Conservation (phyloP, 352 stramenopile genomes). For the Pythium guiyangense region DNA sequence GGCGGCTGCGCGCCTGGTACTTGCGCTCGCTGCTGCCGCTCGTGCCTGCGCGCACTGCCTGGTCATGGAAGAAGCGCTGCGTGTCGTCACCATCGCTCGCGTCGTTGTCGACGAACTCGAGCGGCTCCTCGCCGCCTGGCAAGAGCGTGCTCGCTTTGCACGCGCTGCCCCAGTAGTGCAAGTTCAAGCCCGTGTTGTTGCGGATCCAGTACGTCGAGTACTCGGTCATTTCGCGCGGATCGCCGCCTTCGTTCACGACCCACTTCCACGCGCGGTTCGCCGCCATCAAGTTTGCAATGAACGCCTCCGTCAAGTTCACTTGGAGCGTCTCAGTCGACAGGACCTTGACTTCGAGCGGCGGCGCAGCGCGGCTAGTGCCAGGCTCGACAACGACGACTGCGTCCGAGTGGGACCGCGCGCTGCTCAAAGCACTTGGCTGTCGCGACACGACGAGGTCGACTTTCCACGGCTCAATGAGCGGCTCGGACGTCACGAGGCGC, state of each 20-base stretch:
- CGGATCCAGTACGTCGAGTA: slow-evolving; percentile 87
- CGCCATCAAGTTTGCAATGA: slow-evolving; percentile 75
- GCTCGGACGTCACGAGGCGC: slow-evolving; percentile 74
- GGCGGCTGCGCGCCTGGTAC: slow-evolving; percentile 25
- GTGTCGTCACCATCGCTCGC: neutral
- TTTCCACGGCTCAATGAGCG: slow-evolving; percentile 79
- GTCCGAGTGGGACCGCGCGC: neutral
- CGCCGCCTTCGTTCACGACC: slow-evolving; percentile 60
- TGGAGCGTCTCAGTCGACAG: slow-evolving; percentile 60
- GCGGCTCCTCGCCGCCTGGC: slow-evolving; percentile 55
- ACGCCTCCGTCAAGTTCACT: slow-evolving; percentile 76
- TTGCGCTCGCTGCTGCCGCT: slow-evolving; percentile 8
- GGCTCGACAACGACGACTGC: neutral
- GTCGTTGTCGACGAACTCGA: slow-evolving; percentile 41
- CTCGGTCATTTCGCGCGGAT: slow-evolving; percentile 68
- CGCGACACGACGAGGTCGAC: slow-evolving; percentile 38
- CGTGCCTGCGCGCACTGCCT: too few relatives aligned
- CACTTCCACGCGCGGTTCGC: slow-evolving; percentile 76
- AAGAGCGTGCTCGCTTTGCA: slow-evolving; percentile 49
- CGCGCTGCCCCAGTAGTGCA: slow-evolving; percentile 68
- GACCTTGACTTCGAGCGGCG: slow-evolving; percentile 55
- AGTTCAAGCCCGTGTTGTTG: slow-evolving; percentile 77
- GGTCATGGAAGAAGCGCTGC: too few relatives aligned
- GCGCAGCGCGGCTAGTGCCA: slow-evolving; percentile 14
- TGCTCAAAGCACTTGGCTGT: neutral